phyloP scores from a whole-genome alignment of 805 yeast species.

The Ogataea nitratoaversa region DNA sequence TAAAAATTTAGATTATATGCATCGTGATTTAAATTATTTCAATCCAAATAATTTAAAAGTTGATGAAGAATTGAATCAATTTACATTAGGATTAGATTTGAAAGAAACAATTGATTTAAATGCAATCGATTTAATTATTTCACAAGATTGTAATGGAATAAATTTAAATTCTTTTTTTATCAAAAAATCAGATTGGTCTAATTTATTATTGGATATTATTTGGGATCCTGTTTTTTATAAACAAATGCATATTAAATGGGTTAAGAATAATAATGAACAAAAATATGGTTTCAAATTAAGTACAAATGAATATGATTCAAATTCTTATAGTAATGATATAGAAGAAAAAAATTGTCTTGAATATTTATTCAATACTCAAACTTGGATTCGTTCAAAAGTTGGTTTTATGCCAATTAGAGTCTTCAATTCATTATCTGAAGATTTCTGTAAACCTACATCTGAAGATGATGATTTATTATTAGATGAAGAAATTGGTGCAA shows the following conservation, averaged over 20 bases:
- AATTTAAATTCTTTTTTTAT: slow-evolving; percentile 37
- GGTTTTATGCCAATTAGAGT: slow-evolving; percentile 37
- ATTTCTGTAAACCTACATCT: slow-evolving; percentile 32
- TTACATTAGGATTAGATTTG: slow-evolving; percentile 17
- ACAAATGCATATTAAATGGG: slow-evolving; percentile 33
- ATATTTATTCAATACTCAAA: slow-evolving; percentile 32
- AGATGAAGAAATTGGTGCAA: slow-evolving; percentile 18
- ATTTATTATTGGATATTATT: slow-evolving; percentile 32
- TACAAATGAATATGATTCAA: slow-evolving; percentile 23
- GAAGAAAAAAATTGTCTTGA: slow-evolving; percentile 38
- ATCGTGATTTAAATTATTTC: slow-evolving; percentile 32
- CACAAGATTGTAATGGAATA: slow-evolving; percentile 42
- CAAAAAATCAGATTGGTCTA: slow-evolving; percentile 36
- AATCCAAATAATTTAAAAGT: slow-evolving; percentile 32
- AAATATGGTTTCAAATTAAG: slow-evolving; percentile 27
- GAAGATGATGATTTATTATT: slow-evolving; percentile 20
- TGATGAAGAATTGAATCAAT: slow-evolving; percentile 27
- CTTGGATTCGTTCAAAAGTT: slow-evolving; percentile 38
- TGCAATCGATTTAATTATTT: slow-evolving; percentile 33
- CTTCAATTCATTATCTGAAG: slow-evolving; percentile 34
- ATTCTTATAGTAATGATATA: slow-evolving; percentile 36
- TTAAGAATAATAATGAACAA: slow-evolving; percentile 20
- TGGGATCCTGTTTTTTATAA: slow-evolving; percentile 40
- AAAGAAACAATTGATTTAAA: slow-evolving; percentile 25
- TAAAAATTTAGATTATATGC: slow-evolving; percentile 26